phyloP scores from a whole-genome alignment of 2,329 filamentous ascomycete species.

The Paracoccidioides brasiliensis region DNA sequence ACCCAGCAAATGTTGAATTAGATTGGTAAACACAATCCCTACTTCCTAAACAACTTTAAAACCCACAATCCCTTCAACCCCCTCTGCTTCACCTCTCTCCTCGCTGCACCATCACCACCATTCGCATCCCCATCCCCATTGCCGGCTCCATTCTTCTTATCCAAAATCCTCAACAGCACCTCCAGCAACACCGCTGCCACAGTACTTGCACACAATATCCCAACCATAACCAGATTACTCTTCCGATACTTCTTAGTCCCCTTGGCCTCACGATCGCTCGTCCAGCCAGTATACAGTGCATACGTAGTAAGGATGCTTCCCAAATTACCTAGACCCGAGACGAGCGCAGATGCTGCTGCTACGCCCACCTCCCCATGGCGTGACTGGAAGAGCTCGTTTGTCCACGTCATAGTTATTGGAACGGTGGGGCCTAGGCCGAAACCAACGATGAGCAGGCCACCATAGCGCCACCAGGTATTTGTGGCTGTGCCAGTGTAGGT shows the following conservation, averaged over 20 bases:
- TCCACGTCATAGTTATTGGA: constrained; percentile 90
- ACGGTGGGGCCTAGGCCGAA: constrained; percentile 85
- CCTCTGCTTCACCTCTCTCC: constrained; percentile 23
- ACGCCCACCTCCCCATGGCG: constrained; percentile 86
- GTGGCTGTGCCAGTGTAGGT: constrained; percentile 53
- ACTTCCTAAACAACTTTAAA: constrained; percentile 4
- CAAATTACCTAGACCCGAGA: constrained; percentile 75
- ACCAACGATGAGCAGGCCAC: constrained; percentile 76
- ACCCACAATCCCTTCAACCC: constrained; percentile 24
- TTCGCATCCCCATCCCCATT: constrained; percentile 4
- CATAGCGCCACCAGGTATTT: constrained; percentile 72
- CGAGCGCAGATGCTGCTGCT: constrained; percentile 69
- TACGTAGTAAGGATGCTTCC: constrained; percentile 82
- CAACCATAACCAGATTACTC: constrained; percentile 81
- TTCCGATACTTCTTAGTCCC: constrained; percentile 62
- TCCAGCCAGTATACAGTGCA: constrained; percentile 78
- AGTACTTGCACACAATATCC: constrained; percentile 68
- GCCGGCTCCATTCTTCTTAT: constrained; percentile 11
- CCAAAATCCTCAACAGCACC: constrained; percentile 41
- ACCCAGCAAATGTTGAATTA: too few species aligned
- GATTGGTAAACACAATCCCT: not conserved
- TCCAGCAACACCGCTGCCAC: constrained; percentile 55
- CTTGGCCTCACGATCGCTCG: constrained; percentile 50
- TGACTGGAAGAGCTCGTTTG: constrained; percentile 75
- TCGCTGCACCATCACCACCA: constrained; percentile 23